Base-by-base conservation (phyloP, 2,329 filamentous ascomycete genomes). In the Dactylonectria macrodidyma region DNA sequence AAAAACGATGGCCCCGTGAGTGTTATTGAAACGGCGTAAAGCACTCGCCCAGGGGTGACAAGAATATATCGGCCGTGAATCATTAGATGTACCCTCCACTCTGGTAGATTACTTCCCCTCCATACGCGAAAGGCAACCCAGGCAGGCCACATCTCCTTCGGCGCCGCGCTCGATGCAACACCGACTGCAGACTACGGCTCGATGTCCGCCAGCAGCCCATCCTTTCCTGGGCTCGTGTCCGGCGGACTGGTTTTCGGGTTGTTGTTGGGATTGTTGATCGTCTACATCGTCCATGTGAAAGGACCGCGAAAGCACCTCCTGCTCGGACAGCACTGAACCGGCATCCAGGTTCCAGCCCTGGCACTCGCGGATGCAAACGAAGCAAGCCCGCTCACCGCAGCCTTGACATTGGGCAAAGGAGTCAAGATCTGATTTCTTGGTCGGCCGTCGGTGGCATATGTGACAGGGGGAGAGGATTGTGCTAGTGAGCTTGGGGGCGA, bases 341-440 rank as follows among this genome's bases (percentile, higher is more conserved):
- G 75, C 71, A 24, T 76, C 66, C 19, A 63, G 59, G 34, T 75
- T 70, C 83, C 85, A 87, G 2, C 88, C 87, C 12, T 86, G 81
- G 72, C 91, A 93, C 71, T 89, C 83, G 30, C 91, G 82, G 51
- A 92, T 87, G 77, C 91, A 93, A n/a, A 93, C 84, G 75, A 88
- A 93, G 77, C 91, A 93, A 0, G 91, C 88, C 48, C 90, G 84
- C 69, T 87, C 82, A 10, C 85, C 83, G 75, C 91, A 93, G 14
- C 87, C 85, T 71, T 87, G 82, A 77, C 91, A 93, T 73, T 89
- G 84, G 54, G 89, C 87, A 75, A 90, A 93, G 10, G 87, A 88
- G 77, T 92, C 90, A 38, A 93, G 84, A 64, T 93, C 90, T 6
- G 85, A 85, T 76, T 88, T 91, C 72, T 89, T 89, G 59, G 85